Percentiles rank a stretch among this genome's conserved stretches.
phyloP scores from a whole-genome alignment of 345 rosid species.

The Arabidopsis suecica region DNA sequence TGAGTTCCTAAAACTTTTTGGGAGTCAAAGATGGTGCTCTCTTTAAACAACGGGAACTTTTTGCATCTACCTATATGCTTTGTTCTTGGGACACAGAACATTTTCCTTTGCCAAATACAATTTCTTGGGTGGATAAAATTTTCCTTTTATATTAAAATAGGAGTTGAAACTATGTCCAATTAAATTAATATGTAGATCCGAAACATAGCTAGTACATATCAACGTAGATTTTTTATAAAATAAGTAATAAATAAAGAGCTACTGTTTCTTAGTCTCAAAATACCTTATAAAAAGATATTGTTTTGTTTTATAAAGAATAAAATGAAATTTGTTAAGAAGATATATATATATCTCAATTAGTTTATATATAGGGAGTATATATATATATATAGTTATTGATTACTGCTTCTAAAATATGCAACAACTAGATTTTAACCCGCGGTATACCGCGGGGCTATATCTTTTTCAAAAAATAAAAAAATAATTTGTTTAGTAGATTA shows the following conservation, averaged over 20 bases:
- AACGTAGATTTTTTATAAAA: not conserved
- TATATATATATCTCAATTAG: too few species aligned
- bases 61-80: conserved; percentile 46
- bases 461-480: too few species aligned
- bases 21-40: conserved; percentile 48
- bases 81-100: conserved; percentile 47
- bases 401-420: conserved; percentile 5
- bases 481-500: too few species aligned
- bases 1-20: conserved; percentile 51
- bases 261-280: not conserved
- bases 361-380: too few species aligned
- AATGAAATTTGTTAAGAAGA: too few species aligned
- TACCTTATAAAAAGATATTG: not conserved
- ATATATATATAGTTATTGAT: not conserved
- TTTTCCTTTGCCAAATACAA: conserved; percentile 43
- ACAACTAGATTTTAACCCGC: too few species aligned
- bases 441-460: too few species aligned
- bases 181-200: conserved; percentile 11
- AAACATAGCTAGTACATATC: conserved; percentile 17
- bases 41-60: conserved; percentile 39
- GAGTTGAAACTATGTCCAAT: conserved; percentile 40
- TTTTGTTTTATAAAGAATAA: too few species aligned
- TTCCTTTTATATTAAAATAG: conserved; percentile 31
- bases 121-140: conserved; percentile 34
- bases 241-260: not conserved